Percentiles rank a stretch among this genome's conserved stretches.
Evolutionary conservation across 345 rosid genomes (phyloP).

Genomic region (Aquilaria yunnanensis): DNA sequence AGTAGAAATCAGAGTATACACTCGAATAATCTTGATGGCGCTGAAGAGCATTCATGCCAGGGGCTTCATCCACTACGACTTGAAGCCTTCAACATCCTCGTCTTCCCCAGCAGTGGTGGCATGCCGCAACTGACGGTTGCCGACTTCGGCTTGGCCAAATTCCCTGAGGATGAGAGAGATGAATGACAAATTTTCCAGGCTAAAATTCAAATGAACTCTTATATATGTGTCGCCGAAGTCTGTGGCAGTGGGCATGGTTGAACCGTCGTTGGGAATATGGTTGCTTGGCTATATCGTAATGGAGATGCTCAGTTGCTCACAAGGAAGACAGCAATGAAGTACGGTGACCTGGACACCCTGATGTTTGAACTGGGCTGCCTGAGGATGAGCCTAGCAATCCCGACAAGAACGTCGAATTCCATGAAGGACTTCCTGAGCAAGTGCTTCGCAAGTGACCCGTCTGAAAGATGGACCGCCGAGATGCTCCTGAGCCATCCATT

Average conservation of each 20-base stretch:
- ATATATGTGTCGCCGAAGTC: not conserved
- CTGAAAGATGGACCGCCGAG: not conserved
- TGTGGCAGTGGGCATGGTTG: not conserved
- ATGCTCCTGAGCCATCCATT: slow-evolving; percentile 1
- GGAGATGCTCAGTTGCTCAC: not conserved
- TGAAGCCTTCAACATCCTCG: not conserved
- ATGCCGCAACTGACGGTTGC: not conserved
- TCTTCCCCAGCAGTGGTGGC: not conserved
- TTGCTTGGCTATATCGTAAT: not conserved
- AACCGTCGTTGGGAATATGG: not conserved
- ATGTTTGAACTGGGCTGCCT: not conserved
- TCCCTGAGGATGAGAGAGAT: not conserved
- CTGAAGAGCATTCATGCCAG: not conserved
- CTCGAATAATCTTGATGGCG: not conserved
- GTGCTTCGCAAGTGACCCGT: not conserved
- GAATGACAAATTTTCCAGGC: not conserved
- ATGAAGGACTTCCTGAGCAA: not conserved
- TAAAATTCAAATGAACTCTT: not conserved
- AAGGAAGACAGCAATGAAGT: not conserved
- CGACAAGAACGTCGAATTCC: not conserved
- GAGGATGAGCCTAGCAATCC: not conserved
- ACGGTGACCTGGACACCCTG: not conserved
- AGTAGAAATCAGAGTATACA: not conserved
- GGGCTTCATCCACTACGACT: not conserved
- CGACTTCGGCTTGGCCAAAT: not conserved